Percentiles rank a stretch among this genome's conserved stretches.
phyloP scores from a whole-genome alignment of 2,329 filamentous ascomycete species.

The Lasiodiplodia sp. region DNA sequence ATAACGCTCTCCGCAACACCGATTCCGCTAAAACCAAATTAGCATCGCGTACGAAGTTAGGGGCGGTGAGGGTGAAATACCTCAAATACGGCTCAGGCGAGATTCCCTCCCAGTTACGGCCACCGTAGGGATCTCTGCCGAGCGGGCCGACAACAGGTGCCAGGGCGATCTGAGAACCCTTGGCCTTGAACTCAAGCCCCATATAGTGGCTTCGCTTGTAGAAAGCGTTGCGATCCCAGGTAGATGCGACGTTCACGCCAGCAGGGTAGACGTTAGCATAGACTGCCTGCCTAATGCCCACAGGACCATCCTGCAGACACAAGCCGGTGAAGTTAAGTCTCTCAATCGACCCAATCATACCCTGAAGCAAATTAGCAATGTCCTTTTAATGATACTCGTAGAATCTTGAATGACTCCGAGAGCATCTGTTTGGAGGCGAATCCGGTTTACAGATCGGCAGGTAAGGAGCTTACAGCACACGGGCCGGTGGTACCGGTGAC shows the following conservation, averaged over 20 bases:
- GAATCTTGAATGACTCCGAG: not conserved
- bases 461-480: slow-evolving; percentile 20
- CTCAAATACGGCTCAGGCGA: slow-evolving; percentile 54
- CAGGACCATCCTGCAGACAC: slow-evolving; percentile 50
- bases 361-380: slow-evolving; percentile 34
- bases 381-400: not conserved
- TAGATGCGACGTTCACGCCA: slow-evolving; percentile 46
- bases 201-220: slow-evolving; percentile 45
- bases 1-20: slow-evolving; percentile 52
- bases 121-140: slow-evolving; percentile 52
- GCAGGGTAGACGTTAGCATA: slow-evolving; percentile 48
- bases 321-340: slow-evolving; percentile 49
- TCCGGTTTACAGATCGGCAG: not conserved
- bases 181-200: slow-evolving; percentile 41
- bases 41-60: not conserved
- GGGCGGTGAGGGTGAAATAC: not conserved
- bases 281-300: slow-evolving; percentile 31
- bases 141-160: slow-evolving; percentile 53
- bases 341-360: slow-evolving; percentile 47
- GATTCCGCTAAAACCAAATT: slow-evolving; percentile 45
- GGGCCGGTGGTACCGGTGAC: slow-evolving; percentile 37
- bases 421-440: not conserved
- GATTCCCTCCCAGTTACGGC: slow-evolving; percentile 60
- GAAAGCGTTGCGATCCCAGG: slow-evolving; percentile 49
- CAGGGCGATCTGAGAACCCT: slow-evolving; percentile 51